Base-by-base conservation (phyloP, 495 filamentous ascomycete species). In the Aspergillus panamensis region DNA sequence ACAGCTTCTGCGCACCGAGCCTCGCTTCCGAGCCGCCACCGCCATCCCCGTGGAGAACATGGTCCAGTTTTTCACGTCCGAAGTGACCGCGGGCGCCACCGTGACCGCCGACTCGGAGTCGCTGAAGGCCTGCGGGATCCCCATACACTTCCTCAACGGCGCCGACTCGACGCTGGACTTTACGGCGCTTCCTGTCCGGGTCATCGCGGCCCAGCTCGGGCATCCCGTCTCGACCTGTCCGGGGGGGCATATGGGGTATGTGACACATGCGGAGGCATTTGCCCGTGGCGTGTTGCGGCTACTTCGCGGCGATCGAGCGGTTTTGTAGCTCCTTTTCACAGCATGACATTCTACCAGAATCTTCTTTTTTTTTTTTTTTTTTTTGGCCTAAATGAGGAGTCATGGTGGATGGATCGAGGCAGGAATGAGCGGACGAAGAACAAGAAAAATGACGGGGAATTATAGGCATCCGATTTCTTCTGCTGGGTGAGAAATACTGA, bases 161-260 rank as follows among this genome's bases (percentile, higher is more conserved):
- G 42, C 42, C 6, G 42, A 45, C 42, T 45, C 42, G n/a, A 45
- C 42, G n/a, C 42, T 20, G n/a, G 42, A 45, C 16, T 45, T 45
- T 8, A 45, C 42, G 1, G 42, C 42, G 16, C 8, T 17, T 20
- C 42, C 42, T 6, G 42, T 45, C 14, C 17, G 14, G 20, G 42
- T 45, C 17, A 45, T 45, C 17, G 42, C 42, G 1, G 42, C n/a
- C 9, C 42, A 45, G 42, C 42, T 45, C 17, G 16, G n/a, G 6
- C 14, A 20, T 45, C 42, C 42, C 2, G 16, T 45, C 8, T 45
- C 42, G 0, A 45, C 42, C 9, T 10, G 20, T 3, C 42, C 42
- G 4, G 42, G 42, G 16, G 42, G 42, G n/a, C 42, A 45, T 20
- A 6, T 45, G 16, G 42, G 42, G 42, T 45, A 17, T 45, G 42